Conservation (phyloP, 352 stramenopile genomes). For the Phytophthora hibernalis region DNA sequence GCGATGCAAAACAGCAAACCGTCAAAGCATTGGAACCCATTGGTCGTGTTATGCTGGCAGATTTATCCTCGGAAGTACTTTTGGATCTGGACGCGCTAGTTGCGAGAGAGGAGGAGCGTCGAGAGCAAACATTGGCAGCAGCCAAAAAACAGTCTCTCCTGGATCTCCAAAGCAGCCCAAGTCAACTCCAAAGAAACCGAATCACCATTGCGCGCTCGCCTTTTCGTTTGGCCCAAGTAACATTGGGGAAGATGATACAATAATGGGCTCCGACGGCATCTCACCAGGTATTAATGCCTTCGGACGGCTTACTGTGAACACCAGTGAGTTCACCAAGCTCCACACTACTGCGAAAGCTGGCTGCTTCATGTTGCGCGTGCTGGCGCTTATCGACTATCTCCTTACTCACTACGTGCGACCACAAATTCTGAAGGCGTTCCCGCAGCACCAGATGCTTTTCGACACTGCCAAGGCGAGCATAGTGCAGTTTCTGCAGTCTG, state of each 20-base stretch:
- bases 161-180: conserved; percentile 7
- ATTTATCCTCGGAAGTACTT: conserved; percentile 60
- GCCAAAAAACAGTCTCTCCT: conserved; percentile 1
- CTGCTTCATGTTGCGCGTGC: conserved; percentile 51
- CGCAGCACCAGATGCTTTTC: conserved; percentile 66
- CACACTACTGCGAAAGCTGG: conserved; percentile 63
- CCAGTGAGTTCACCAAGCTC: conserved; percentile 73
- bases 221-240: conserved; percentile 33
- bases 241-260: not conserved
- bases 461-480: conserved; percentile 50
- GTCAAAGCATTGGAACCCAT: conserved; percentile 43
- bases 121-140: conserved; percentile 9
- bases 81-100: conserved; percentile 69
- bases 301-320: conserved; percentile 41
- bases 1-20: conserved; percentile 14
- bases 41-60: conserved; percentile 51
- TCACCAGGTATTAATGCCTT: conserved; percentile 9
- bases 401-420: conserved; percentile 45
- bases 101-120: conserved; percentile 43
- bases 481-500: conserved; percentile 53
- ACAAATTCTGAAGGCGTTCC: conserved; percentile 55
- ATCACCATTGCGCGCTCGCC: conserved; percentile 29
- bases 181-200: conserved; percentile 15
- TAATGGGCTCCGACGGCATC: not conserved
- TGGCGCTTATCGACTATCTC: conserved; percentile 56